Evolutionary conservation across 164 flowering plant genomes (phyloP).

Genomic region (Kingdonia uniflora): DNA sequence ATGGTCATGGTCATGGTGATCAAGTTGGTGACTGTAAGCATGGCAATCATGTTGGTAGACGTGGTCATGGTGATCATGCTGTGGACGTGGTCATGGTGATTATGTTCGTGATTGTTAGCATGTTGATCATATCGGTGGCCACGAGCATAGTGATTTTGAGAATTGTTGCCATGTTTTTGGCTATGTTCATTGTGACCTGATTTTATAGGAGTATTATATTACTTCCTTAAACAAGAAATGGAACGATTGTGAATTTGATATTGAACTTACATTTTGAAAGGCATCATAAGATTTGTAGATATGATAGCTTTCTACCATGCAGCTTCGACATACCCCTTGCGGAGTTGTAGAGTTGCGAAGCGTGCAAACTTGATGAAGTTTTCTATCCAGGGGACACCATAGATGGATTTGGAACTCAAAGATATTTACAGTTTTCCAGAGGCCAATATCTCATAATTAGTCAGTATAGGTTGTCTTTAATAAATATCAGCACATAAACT

Average conservation of each 20-base stretch:
- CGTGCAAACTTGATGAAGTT: conserved; percentile 80
- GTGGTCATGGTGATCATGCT: no score
- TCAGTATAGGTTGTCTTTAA: conserved; percentile 81
- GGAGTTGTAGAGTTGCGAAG: conserved; percentile 86
- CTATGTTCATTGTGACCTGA: no score
- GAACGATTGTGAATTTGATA: no score
- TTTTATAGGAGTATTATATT: not conserved
- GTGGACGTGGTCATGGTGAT: no score
- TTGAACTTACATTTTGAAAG: conserved; percentile 57
- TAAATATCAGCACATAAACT: conserved; percentile 76
- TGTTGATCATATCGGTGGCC: no score
- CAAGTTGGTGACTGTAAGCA: no score
- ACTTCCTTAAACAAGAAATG: not conserved
- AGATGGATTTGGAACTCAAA: conserved; percentile 74
- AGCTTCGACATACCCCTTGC: conserved; percentile 77
- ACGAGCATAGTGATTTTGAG: no score
- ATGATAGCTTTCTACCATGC: conserved; percentile 84
- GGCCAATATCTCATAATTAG: conserved; percentile 49
- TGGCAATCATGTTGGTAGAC: no score
- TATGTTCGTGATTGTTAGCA: no score
- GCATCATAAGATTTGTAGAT: conserved; percentile 71
- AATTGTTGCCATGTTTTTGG: no score
- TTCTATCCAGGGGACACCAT: conserved; percentile 67
- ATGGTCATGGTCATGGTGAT: no score
- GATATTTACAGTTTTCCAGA: conserved; percentile 65